phyloP scores from a whole-genome alignment of 352 stramenopile species.

The Phytophthora fragariae region DNA sequence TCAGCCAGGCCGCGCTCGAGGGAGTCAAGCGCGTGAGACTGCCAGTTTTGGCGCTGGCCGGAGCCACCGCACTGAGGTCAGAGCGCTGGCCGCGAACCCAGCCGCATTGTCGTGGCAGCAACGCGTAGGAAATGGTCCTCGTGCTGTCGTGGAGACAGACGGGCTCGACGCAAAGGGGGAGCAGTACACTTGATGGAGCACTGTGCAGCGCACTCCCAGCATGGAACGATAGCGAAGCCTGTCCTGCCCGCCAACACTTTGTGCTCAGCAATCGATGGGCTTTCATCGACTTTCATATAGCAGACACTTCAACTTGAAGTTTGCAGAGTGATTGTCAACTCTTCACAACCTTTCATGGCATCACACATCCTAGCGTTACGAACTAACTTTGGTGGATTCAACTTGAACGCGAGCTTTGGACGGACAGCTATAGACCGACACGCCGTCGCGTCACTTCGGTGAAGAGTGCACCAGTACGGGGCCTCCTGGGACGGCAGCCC shows the following conservation, averaged over 20 bases:
- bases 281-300: background rate
- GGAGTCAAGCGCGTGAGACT: background rate
- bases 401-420: no score
- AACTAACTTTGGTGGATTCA: no score
- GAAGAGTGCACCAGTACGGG: conserved; percentile 14
- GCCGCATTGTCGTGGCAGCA: background rate
- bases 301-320: conserved; percentile 7
- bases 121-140: background rate
- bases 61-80: background rate
- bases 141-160: background rate
- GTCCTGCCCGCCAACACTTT: background rate
- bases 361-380: background rate
- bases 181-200: background rate
- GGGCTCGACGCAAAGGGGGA: background rate
- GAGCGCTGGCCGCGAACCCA: background rate
- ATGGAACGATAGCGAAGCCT: background rate
- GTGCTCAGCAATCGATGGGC: background rate
- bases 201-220: background rate
- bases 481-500: conserved; percentile 24
- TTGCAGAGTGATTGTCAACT: background rate
- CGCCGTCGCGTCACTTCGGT: background rate
- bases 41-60: background rate
- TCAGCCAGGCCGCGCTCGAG: background rate
- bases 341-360: background rate
- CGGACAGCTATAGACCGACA: no score